phyloP scores from a whole-genome alignment of 768 basidiomycete genomes.

The Psilocybe tampanensis region DNA sequence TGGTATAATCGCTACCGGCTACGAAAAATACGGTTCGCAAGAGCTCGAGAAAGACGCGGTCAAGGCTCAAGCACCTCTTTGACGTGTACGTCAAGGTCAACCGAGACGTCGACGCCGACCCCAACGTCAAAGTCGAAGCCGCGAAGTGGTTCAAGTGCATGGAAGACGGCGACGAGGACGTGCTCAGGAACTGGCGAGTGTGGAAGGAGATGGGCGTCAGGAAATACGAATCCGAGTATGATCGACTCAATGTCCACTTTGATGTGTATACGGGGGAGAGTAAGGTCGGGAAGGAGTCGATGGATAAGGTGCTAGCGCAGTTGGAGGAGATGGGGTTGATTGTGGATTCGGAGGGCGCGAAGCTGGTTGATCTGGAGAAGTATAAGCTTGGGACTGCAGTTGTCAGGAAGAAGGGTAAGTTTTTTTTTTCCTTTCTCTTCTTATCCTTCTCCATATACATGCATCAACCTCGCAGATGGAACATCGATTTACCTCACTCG shows the following conservation, averaged over 20 bases:
- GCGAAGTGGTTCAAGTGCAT: constrained; percentile 91
- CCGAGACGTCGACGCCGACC: constrained; percentile 76
- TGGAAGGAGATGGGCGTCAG: constrained; percentile 92
- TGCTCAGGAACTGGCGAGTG: constrained; percentile 85
- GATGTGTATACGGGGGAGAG: constrained; percentile 94
- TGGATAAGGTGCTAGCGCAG: constrained; percentile 68
- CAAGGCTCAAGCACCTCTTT: constrained; percentile 91
- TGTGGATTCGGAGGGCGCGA: constrained; percentile 77
- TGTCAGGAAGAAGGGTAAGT: constrained; percentile 78
- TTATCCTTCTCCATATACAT: too few relatives aligned
- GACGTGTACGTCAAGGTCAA: constrained; percentile 95
- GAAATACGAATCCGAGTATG: constrained; percentile 89
- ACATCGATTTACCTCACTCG: constrained; percentile 94
- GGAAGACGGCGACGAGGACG: constrained; percentile 89
- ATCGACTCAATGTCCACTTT: constrained; percentile 85
- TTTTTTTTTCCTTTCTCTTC: not conserved
- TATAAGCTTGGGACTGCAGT: constrained; percentile 93
- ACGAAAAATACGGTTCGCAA: constrained; percentile 87
- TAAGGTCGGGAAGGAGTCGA: constrained; percentile 70
- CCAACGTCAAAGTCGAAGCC: constrained; percentile 73
- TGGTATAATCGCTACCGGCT: constrained; percentile 88
- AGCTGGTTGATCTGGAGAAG: constrained; percentile 84
- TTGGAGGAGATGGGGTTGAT: constrained; percentile 76
- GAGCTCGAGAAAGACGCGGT: constrained; percentile 87
- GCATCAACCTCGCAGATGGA: constrained; percentile 58